Evolutionary conservation across 306 rosid genomes (phyloP), one percentile per base, ranked within the genome.

Genomic region (Ziziphus jujuba): DNA sequence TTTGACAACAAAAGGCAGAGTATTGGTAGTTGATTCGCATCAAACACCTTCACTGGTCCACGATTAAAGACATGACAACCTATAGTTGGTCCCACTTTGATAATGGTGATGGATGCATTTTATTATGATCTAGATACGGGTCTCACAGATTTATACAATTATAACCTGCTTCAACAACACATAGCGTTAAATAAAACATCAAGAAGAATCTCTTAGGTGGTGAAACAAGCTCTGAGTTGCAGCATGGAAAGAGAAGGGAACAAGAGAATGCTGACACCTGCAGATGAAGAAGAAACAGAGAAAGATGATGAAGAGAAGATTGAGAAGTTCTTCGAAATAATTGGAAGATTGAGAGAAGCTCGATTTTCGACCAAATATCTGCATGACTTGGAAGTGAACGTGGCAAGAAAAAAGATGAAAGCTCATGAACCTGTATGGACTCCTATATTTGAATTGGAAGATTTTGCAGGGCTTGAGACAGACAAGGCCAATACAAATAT

Each of bases 1-100:
- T 50, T 50, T 7, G 22, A 16, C 20, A 17, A 17, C 11, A 50
- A 50, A 15, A 15, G 5, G 17, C 8, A 8, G 1, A 14, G 54
- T 15, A 15, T 11, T 49, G 20, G 47, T 14, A 4, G 28, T 5
- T 43, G 69, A 56, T 43, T 52, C 21, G 15, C 59, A 52, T 65
- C 60, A 52, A 61, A 52, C 72, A 61, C 53, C 21, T 15, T 33
- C 64, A 20, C 60, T 55, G 61, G 57, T 5, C 52, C 70, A 61
- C 21, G 7, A 53, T 59, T 28, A 25, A 66, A 21, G 74, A 71
- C 60, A 44, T 55, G 43, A 61, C 56, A 54, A 14, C 49, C 51
- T 7, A 59, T 28, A 10, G 33, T 35, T 40, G 52, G 62, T 24
- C 77, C 62, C 63, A 40, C 14, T 40, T 40, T 40, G n/a, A n/a